These are phyloP conservation scores for Drechslerella coelobrocha DNA, from an alignment of 2,329 filamentous ascomycete genomes.

Conservation along the genomic window DNA sequence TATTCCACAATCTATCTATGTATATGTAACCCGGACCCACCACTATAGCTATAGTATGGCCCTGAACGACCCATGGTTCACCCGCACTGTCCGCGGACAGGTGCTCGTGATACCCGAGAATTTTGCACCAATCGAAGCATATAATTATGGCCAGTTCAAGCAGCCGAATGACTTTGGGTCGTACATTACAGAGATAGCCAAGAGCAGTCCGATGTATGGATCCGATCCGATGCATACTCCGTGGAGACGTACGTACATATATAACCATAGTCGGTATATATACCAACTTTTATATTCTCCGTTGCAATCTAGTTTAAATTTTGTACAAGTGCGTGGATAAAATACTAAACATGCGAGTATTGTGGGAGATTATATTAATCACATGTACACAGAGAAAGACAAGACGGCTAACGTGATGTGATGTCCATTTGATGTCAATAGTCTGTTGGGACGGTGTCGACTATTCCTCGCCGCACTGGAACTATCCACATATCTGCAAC, in stretches of 20 bases:
- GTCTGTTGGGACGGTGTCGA: slow-evolving; percentile 30
- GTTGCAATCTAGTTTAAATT: too few species aligned
- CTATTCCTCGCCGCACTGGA: slow-evolving; percentile 8
- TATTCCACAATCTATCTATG: too few species aligned
- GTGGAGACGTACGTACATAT: slow-evolving; percentile 17
- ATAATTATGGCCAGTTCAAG: slow-evolving; percentile 20
- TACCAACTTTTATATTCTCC: too few species aligned
- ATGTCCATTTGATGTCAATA: slow-evolving; percentile 2
- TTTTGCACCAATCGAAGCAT: neutral
- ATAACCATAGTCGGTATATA: neutral
- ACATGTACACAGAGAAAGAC: too few species aligned
- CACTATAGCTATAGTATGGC: neutral
- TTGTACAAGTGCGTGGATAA: too few species aligned
- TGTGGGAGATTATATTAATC: too few species aligned
- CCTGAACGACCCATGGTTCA: neutral
- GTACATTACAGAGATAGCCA: slow-evolving; percentile 1
- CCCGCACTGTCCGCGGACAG: slow-evolving; percentile 9
- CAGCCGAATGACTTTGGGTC: slow-evolving; percentile 11
- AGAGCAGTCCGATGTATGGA: slow-evolving; percentile 23
- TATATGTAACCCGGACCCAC: too few species aligned
- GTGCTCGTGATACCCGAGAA: slow-evolving; percentile 12
- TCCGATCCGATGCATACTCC: neutral
- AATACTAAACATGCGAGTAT: too few species aligned
- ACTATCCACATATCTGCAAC: slow-evolving; percentile 24
- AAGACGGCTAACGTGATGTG: too few species aligned